Conservation (phyloP, 148 eudicot genomes). For the Camellia sinensis region DNA sequence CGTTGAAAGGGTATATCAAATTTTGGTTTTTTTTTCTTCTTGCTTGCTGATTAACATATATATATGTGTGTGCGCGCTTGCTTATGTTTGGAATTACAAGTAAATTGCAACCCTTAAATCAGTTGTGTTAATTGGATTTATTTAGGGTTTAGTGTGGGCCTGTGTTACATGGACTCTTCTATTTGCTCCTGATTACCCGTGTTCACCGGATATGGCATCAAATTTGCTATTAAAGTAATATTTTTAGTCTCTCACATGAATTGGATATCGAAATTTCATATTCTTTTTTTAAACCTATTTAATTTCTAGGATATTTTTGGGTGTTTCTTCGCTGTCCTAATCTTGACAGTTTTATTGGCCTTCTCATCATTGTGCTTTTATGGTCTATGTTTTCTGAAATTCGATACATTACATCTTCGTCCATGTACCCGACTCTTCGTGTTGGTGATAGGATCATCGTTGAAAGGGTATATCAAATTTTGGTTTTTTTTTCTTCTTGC, state of each 20-base stretch:
- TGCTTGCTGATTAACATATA: background rate
- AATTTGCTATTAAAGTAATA: too few relatives aligned
- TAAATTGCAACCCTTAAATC: background rate
- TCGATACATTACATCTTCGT: slow-evolving; percentile 16
- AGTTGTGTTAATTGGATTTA: background rate
- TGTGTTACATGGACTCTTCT: too few relatives aligned
- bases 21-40: background rate
- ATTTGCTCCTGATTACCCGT: too few relatives aligned
- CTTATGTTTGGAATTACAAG: background rate
- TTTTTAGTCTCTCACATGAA: too few relatives aligned
- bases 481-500: background rate
- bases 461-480: slow-evolving; percentile 7
- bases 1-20: slow-evolving; percentile 8
- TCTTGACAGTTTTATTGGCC: slow-evolving; percentile 1
- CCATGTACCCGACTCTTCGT: slow-evolving; percentile 16
- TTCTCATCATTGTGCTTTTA: slow-evolving; percentile 7
- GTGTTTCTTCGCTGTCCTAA: slow-evolving; percentile 8
- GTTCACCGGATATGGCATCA: too few relatives aligned
- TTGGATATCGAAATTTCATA: too few relatives aligned
- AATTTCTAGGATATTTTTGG: background rate
- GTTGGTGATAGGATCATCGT: slow-evolving; percentile 18
- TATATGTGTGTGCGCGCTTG: too few relatives aligned
- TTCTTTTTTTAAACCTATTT: too few relatives aligned
- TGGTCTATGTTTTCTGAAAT: slow-evolving; percentile 15
- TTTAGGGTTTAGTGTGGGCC: background rate